phyloP scores from a whole-genome alignment of 768 basidiomycete genomes.

The Suillus spraguei region DNA sequence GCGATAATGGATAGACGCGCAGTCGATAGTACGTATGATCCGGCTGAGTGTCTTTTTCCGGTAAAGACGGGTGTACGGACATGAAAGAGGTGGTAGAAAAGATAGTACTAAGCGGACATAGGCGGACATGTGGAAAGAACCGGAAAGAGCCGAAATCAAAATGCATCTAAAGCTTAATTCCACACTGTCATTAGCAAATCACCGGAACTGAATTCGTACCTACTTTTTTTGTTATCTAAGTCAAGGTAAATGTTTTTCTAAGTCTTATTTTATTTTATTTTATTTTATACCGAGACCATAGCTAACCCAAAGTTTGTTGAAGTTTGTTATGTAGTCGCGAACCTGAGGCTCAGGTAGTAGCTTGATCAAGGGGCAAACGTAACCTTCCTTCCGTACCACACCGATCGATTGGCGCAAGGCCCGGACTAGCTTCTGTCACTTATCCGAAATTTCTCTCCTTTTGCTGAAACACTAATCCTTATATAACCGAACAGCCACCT shows the following conservation, averaged over 20 bases:
- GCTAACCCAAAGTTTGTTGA: slow-evolving; percentile 23
- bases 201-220: slow-evolving; percentile 28
- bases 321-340: slow-evolving; percentile 22
- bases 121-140: slow-evolving; percentile 21
- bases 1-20: slow-evolving; percentile 16
- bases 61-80: slow-evolving; percentile 34
- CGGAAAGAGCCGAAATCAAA: slow-evolving; percentile 31
- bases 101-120: slow-evolving; percentile 30
- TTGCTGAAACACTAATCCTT: slow-evolving; percentile 27
- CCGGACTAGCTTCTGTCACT: slow-evolving; percentile 29
- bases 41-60: slow-evolving; percentile 28
- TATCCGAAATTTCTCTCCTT: slow-evolving; percentile 30
- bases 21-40: slow-evolving; percentile 32
- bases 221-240: slow-evolving; percentile 6
- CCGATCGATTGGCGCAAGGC: slow-evolving; percentile 27
- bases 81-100: slow-evolving; percentile 31
- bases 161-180: slow-evolving; percentile 34
- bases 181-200: slow-evolving; percentile 25
- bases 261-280: neutral
- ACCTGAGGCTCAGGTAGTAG: slow-evolving; percentile 22
- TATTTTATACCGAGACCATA: too few species aligned
- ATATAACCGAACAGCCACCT: slow-evolving; percentile 33
- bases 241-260: neutral
- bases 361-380: too few species aligned
- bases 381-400: slow-evolving; percentile 10